These are phyloP conservation scores for Cyberlindnera maritima DNA, from an alignment of 805 yeast species.

Conservation along the genomic window DNA sequence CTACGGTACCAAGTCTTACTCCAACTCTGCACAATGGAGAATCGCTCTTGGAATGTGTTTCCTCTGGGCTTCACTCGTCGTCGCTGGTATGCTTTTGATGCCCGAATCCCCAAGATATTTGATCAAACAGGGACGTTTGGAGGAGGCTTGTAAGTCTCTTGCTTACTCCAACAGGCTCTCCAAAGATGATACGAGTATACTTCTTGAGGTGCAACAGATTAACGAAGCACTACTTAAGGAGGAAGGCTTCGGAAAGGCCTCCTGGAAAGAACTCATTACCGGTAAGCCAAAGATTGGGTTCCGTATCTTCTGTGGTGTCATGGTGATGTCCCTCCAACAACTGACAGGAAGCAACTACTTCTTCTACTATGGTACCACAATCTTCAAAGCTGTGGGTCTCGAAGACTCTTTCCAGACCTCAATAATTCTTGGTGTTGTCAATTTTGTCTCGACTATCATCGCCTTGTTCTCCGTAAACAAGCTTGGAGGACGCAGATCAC, in stretches of 20 bases:
- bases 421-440: constrained; percentile 56
- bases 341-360: constrained; percentile 65
- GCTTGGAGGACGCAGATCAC: constrained; percentile 50
- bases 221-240: constrained; percentile 62
- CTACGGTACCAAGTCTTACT: constrained; percentile 57
- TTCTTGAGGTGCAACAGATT: constrained; percentile 55
- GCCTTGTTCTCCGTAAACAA: constrained; percentile 50
- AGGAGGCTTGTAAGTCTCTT: constrained; percentile 59
- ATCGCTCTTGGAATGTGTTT: constrained; percentile 60
- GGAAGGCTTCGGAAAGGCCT: constrained; percentile 56
- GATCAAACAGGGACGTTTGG: constrained; percentile 50
- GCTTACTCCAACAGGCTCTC: constrained; percentile 57
- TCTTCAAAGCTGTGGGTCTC: constrained; percentile 60
- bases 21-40: constrained; percentile 77
- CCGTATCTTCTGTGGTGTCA: constrained; percentile 48
- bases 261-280: constrained; percentile 63
- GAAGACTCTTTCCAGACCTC: constrained; percentile 56
- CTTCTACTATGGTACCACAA: constrained; percentile 64
- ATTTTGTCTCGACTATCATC: constrained; percentile 53
- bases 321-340: constrained; percentile 63
- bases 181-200: constrained; percentile 51
- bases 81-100: constrained; percentile 43
- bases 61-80: constrained; percentile 41
- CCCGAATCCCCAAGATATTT: constrained; percentile 76
- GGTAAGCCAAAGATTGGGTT: constrained; percentile 61